Evolutionary conservation across 2,329 filamentous ascomycete species (phyloP), one percentile per base, ranked within the genome.

Genomic region (Diaporthe nobilis): DNA sequence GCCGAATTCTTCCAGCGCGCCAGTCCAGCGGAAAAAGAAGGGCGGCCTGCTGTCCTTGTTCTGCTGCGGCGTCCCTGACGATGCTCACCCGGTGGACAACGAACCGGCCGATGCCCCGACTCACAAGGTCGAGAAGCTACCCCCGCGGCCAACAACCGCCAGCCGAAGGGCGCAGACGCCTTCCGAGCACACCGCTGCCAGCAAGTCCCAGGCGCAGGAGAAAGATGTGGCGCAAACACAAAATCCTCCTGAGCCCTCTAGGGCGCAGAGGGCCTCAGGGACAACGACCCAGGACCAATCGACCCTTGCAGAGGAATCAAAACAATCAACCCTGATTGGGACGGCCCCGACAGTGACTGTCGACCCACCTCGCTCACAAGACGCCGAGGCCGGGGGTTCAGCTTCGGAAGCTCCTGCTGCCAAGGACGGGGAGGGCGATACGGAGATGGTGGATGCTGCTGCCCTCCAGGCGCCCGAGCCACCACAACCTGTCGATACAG

Each of bases 1-100:
- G 80, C 88, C 88, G 55, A 88, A 85, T 80, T 90, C 89, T 47
- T 88, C 89, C 42, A 85, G 83, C 12, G 85, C 85, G 71, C 86
- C 86, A 72, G 83, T 86, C 49, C 85, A 87, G 75, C 88, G 88
- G 81, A 86, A 86, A 82, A 91, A 90, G 84, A 88, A 87, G 81
- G 87, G 85, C 72, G 88, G 89, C n/a, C 83, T 92, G 61, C 82
- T 92, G 49, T 86, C 90, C 34, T 88, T 94, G 73, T 86, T 95
- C 76, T 95, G 93, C 85, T 94, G 93, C 82, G 88, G 87, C 73
- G 88, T 91, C 55, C 91, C 92, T 68, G 92, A 93, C 77, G 88
- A 90, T 78, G 88, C 88, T 22, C 89, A 90, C 77, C 82, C 84
- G 8, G 84, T 90, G 67, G 88, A 90, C 63, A 87, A 85, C 74